Evolutionary conservation across 78 protist genomes (phyloP).

Genomic region (Isochrysis galbana): DNA sequence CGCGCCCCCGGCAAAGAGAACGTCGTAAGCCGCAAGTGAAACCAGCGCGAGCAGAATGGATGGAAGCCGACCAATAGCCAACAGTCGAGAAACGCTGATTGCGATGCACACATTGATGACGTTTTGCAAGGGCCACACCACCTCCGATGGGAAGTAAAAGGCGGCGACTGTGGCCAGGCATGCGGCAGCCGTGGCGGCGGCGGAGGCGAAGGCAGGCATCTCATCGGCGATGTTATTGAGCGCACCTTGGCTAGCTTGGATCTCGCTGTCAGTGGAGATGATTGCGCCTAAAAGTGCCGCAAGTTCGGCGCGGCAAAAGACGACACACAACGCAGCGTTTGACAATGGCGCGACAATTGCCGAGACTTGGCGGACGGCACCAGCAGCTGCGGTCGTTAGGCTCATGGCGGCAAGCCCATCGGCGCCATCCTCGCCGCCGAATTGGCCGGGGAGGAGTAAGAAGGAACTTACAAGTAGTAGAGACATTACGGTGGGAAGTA

Average conservation of each 20-base stretch:
- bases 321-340: not conserved
- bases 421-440: not conserved
- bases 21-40: not conserved
- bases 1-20: not conserved
- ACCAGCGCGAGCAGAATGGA: not conserved
- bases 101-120: not conserved
- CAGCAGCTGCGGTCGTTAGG: not conserved
- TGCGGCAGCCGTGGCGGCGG: not conserved
- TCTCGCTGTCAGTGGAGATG: not conserved
- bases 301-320: not conserved
- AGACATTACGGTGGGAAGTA: not conserved
- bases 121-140: not conserved
- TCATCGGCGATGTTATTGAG: too few relatives aligned
- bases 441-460: not conserved
- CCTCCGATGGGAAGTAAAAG: not conserved
- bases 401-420: not conserved
- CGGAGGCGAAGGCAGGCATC: too few relatives aligned
- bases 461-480: not conserved
- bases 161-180: not conserved
- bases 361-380: not conserved
- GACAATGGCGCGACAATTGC: not conserved
- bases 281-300: not conserved
- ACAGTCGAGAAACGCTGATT: not conserved
- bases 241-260: too few relatives aligned
- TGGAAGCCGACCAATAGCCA: not conserved